Evolutionary conservation across 148 eudicot genomes (phyloP).

Genomic region (Rhododendron williamsianum): DNA sequence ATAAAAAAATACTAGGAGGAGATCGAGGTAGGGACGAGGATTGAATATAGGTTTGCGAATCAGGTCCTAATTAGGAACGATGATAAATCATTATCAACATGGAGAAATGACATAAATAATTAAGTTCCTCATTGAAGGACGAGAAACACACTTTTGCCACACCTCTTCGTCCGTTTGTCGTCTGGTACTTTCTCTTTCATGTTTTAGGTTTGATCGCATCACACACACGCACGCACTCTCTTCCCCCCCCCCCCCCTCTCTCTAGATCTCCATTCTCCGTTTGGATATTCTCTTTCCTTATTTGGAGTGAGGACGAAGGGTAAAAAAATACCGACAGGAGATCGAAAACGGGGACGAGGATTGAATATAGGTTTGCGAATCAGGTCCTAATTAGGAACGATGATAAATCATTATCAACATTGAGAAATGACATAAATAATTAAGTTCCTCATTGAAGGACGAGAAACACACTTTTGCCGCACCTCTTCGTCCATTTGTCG

Average conservation of each 20-base stretch:
- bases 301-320: too few species aligned
- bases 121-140: background rate
- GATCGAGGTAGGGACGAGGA: background rate
- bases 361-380: too few species aligned
- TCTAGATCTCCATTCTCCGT: too few species aligned
- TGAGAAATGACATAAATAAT: background rate
- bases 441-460: background rate
- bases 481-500: too few species aligned
- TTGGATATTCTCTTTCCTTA: too few species aligned
- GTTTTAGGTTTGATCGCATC: too few species aligned
- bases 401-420: background rate
- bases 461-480: background rate
- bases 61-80: background rate
- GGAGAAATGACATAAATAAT: background rate
- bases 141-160: background rate
- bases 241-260: too few species aligned
- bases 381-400: background rate
- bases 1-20: background rate
- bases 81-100: background rate
- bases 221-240: background rate
- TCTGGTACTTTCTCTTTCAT: too few species aligned
- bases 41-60: too few species aligned
- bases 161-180: too few species aligned
- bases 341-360: too few species aligned
- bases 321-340: too few species aligned